Evolutionary conservation across 2,329 filamentous ascomycete genomes (phyloP), one percentile per base, ranked within the genome.

Genomic region (Sporothrix pallida): DNA sequence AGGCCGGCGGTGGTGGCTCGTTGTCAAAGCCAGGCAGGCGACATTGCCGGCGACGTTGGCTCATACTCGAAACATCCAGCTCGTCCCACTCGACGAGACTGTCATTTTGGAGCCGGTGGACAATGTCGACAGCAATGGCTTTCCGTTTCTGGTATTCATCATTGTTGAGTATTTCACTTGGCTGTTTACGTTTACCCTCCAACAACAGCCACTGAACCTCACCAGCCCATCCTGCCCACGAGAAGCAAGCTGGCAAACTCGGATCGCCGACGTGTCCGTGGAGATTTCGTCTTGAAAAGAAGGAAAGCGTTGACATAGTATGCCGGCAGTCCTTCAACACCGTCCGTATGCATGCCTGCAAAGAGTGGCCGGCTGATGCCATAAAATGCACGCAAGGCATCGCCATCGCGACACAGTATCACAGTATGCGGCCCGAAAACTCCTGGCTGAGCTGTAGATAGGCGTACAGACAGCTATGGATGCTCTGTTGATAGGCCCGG

Each of bases 231-330:
- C 52, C n/a, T 3, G 52, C 52, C 52, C 52, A 56, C 52, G 52
- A 56, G 52, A 23, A 56, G 52, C 52, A 26, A 26, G 23, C 23
- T 23, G 52, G 52, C 52, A 56, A 56, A 56, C 52, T 56, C 52
- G n/a, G 48, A 5, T 12, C n/a, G 52, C 3, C 52, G 52, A 10
- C 52, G 52, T 50, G 48, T 48, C 17, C 15, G 2, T 4, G 50
- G n/a, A 10, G n/a, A 23, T 9, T 9, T 56, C n/a, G 52, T 23
- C 7, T 23, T 23, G n/a, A 56, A 56, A 7, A 56, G n/a, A 9
- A 56, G n/a, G n/a, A 56, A 56, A 10, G 52, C 52, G n/a, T 56
- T 56, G n/a, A 23, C 52, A 23, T 56, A 56, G n/a, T 56, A 56
- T 3, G 52, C 52, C n/a, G 52, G 52, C 7, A 56, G 52, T 10